phyloP scores from a whole-genome alignment of 768 basidiomycete genomes.

The Lyophyllum shimeji region DNA sequence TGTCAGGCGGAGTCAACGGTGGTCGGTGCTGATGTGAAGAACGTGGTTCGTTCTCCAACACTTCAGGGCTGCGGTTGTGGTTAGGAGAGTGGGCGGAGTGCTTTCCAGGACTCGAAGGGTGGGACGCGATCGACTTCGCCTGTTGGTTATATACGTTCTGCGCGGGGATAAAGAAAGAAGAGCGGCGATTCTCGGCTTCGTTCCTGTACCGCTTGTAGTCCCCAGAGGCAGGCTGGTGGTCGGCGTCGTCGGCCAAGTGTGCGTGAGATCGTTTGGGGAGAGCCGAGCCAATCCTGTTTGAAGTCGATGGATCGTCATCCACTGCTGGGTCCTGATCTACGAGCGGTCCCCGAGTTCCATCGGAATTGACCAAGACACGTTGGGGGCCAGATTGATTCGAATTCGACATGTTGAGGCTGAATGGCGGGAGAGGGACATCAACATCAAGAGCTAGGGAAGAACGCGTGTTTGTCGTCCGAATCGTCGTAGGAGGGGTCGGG shows the following conservation, averaged over 20 bases:
- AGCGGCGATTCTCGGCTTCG: constrained; percentile 3
- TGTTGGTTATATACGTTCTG: constrained; percentile 11
- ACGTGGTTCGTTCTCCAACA: not conserved
- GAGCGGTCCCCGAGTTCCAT: constrained; percentile 11
- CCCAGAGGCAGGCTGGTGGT: not conserved
- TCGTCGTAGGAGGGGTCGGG: constrained; percentile 16
- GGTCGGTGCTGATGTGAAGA: constrained; percentile 8
- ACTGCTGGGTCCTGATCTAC: not conserved
- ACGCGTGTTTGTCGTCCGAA: constrained; percentile 3
- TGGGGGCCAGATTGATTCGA: constrained; percentile 17
- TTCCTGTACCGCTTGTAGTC: constrained; percentile 12
- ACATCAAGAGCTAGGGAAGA: not conserved
- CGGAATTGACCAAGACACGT: constrained; percentile 14
- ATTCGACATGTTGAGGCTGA: constrained; percentile 13
- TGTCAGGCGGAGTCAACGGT: constrained; percentile 3
- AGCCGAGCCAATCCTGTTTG: not conserved
- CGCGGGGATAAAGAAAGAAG: not conserved
- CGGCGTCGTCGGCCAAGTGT: constrained; percentile 2
- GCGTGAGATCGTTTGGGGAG: constrained; percentile 8
- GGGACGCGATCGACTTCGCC: constrained; percentile 4
- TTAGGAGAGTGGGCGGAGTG: constrained; percentile 4
- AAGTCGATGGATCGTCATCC: constrained; percentile 3
- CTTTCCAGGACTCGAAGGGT: constrained; percentile 5
- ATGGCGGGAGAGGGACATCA: constrained; percentile 4
- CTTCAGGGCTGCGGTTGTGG: constrained; percentile 5